phyloP scores from a whole-genome alignment of 2,329 filamentous ascomycete species.

The Cytospora chrysosperma region DNA sequence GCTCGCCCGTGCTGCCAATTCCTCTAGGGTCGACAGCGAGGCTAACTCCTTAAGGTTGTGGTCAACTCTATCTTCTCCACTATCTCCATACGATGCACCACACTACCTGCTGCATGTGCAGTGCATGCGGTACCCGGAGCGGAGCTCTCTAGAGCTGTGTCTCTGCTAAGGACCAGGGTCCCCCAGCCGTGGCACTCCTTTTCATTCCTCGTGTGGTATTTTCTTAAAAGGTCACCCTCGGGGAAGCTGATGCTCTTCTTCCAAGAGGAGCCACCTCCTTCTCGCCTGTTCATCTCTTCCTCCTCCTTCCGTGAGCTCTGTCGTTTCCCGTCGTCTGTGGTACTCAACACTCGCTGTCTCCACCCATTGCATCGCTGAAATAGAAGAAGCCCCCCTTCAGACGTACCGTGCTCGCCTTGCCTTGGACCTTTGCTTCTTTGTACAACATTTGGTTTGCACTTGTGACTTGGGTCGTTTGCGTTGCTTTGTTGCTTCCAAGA shows the following conservation, averaged over 20 bases:
- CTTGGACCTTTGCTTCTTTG: not conserved
- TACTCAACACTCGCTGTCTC: slow-evolving; percentile 8
- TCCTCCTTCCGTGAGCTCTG: not conserved
- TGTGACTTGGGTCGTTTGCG: not conserved
- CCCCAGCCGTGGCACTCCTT: slow-evolving; percentile 4
- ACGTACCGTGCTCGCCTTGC: slow-evolving; percentile 1
- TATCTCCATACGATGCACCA: slow-evolving; percentile 6
- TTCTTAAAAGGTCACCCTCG: slow-evolving; percentile 11
- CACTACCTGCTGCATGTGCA: not conserved
- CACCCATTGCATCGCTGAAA: not conserved
- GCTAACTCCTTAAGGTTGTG: slow-evolving; percentile 13
- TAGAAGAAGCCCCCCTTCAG: not conserved
- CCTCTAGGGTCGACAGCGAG: not conserved
- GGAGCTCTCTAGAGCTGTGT: slow-evolving; percentile 1
- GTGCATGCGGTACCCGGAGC: slow-evolving; percentile 1
- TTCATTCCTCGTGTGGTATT: slow-evolving; percentile 10
- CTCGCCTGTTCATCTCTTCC: not conserved
- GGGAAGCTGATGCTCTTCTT: not conserved
- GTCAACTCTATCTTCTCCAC: slow-evolving; percentile 12
- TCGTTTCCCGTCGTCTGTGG: not conserved
- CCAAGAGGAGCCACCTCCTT: not conserved
- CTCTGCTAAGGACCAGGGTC: slow-evolving; percentile 13
- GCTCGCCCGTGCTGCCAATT: not conserved
- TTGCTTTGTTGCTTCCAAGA: not conserved
- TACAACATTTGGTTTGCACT: not conserved